Evolutionary conservation across 179 eudicot genomes (phyloP).

Genomic region (Silene coronaria): DNA sequence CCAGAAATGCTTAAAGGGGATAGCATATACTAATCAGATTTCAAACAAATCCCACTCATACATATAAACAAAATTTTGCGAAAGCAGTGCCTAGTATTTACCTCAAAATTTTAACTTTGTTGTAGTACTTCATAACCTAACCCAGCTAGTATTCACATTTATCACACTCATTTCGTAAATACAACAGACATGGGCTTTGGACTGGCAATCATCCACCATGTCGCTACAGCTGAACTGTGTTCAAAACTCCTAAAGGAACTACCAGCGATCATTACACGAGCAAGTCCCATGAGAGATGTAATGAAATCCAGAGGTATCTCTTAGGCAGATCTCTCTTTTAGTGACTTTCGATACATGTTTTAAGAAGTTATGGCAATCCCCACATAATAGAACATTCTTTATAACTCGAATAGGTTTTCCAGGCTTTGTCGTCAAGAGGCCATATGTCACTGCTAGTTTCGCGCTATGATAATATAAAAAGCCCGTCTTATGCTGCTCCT

Average conservation of each 20-base stretch:
- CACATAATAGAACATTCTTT: slow-evolving; percentile 69
- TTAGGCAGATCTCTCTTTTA: slow-evolving; percentile 55
- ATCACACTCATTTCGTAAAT: slow-evolving; percentile 7
- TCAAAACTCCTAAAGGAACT: slow-evolving; percentile 2
- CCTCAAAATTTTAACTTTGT: slow-evolving; percentile 20
- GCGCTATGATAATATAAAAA: slow-evolving; percentile 86
- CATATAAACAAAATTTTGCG: background rate
- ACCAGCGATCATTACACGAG: slow-evolving; percentile 56
- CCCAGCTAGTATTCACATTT: slow-evolving; percentile 14
- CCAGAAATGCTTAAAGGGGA: background rate
- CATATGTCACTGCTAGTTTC: slow-evolving; percentile 68
- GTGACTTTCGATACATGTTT: slow-evolving; percentile 66
- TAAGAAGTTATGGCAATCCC: slow-evolving; percentile 84
- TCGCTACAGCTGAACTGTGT: background rate
- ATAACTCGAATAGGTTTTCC: slow-evolving; percentile 54
- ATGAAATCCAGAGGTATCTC: slow-evolving; percentile 88
- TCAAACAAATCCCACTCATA: background rate
- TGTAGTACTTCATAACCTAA: slow-evolving; percentile 6
- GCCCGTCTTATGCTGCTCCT: slow-evolving; percentile 74
- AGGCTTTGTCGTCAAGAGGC: slow-evolving; percentile 46
- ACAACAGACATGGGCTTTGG: slow-evolving; percentile 12
- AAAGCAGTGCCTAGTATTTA: slow-evolving; percentile 17
- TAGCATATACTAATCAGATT: background rate
- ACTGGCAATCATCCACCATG: background rate
- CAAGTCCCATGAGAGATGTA: slow-evolving; percentile 58